Evolutionary conservation across 2,329 filamentous ascomycete genomes (phyloP).

Genomic region (Penicillium sp.): DNA sequence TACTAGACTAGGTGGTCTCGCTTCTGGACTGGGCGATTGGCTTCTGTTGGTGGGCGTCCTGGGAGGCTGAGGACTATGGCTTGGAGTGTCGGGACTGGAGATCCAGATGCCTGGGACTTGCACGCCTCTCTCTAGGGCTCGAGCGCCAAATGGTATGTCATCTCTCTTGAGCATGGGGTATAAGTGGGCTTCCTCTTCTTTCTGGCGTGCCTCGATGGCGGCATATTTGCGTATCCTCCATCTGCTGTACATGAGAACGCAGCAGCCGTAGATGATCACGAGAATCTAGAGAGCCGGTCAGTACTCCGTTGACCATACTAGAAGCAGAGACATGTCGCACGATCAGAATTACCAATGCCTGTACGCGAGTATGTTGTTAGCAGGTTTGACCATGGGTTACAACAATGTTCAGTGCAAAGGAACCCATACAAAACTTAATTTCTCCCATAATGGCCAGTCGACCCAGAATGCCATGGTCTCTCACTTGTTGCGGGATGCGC

Average conservation of each 20-base stretch:
- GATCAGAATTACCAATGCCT: constrained; percentile 54
- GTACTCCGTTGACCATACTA: neutral
- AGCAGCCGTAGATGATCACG: constrained; percentile 67
- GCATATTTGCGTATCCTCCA: constrained; percentile 63
- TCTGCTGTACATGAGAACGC: constrained; percentile 61
- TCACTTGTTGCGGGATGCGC: neutral
- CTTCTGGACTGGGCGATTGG: constrained; percentile 11
- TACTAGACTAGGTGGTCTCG: no score
- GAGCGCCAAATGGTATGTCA: constrained; percentile 81
- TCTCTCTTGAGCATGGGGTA: constrained; percentile 55
- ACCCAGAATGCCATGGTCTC: constrained; percentile 57
- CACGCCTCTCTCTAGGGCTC: constrained; percentile 79
- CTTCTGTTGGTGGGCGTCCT: constrained; percentile 23
- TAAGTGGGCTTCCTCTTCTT: constrained; percentile 53
- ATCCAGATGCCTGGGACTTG: constrained; percentile 85
- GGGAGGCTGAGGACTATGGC: constrained; percentile 20
- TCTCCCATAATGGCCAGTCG: constrained; percentile 79
- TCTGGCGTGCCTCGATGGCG: constrained; percentile 66
- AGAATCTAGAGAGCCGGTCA: constrained; percentile 48
- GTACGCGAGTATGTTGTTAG: neutral
- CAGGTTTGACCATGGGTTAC: neutral
- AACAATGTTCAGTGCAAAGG: neutral
- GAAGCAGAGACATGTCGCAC: constrained; percentile 34
- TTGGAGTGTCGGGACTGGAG: constrained; percentile 49
- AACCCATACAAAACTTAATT: constrained; percentile 79